These are phyloP conservation scores for Xylaria digitata DNA, from an alignment of 2,329 filamentous ascomycete genomes.

Conservation along the genomic window DNA sequence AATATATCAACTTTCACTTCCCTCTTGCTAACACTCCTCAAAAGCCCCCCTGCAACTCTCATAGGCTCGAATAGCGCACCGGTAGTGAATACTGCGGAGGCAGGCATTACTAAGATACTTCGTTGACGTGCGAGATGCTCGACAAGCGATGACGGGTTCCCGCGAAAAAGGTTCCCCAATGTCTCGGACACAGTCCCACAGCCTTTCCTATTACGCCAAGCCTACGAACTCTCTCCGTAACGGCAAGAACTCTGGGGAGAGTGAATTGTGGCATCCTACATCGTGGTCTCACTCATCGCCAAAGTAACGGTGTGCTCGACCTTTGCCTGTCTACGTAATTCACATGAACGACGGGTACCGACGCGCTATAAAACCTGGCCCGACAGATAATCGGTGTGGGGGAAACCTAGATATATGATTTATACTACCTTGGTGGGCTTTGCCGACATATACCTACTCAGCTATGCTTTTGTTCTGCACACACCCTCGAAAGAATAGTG, in stretches of 20 bases:
- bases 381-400: background rate
- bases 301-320: background rate
- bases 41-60: background rate
- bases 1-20: background rate
- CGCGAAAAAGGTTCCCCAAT: background rate
- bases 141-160: background rate
- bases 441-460: background rate
- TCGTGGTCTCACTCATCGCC: background rate
- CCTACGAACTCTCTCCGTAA: too few relatives aligned
- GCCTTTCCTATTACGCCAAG: too few relatives aligned
- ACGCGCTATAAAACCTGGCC: too few relatives aligned
- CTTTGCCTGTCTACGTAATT: too few relatives aligned
- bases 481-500: background rate
- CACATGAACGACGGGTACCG: background rate
- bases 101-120: background rate
- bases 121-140: background rate
- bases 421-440: background rate
- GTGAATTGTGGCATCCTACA: background rate
- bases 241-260: background rate
- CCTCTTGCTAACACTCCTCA: background rate
- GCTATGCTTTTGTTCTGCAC: background rate
- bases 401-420: slow-evolving; percentile 1
- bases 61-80: background rate
- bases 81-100: background rate
- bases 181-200: background rate